Conservation (phyloP, 768 basidiomycete species). For the Tubosaeta sp. region DNA sequence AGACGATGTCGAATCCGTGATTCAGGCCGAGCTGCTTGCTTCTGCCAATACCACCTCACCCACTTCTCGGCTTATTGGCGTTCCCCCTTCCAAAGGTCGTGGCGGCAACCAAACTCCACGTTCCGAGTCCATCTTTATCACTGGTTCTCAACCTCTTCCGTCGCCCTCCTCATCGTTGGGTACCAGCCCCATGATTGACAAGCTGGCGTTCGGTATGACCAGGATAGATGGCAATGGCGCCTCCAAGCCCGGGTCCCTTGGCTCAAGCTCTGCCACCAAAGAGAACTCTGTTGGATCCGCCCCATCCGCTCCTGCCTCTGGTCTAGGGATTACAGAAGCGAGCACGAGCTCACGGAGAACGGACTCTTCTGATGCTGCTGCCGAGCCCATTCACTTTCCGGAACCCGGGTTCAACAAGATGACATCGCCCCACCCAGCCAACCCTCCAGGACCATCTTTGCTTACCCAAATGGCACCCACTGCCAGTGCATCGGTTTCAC, state of each 20-base stretch:
- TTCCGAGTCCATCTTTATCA: constrained; percentile 77
- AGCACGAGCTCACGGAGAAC: constrained; percentile 21
- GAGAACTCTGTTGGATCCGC: constrained; percentile 20
- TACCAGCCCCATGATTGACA: constrained; percentile 74
- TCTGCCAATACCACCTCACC: constrained; percentile 32
- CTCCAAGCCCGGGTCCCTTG: constrained; percentile 33
- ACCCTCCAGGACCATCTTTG: constrained; percentile 59
- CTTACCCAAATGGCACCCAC: constrained; percentile 65
- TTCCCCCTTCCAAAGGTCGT: constrained; percentile 87
- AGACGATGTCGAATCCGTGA: constrained; percentile 93
- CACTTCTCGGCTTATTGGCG: constrained; percentile 75
- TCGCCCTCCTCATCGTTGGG: constrained; percentile 74
- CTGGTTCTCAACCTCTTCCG: constrained; percentile 89
- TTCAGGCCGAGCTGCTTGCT: constrained; percentile 70
- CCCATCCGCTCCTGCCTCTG: constrained; percentile 11
- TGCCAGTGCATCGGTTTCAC: constrained; percentile 18
- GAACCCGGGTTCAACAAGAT: constrained; percentile 39
- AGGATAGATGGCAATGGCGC: constrained; percentile 61
- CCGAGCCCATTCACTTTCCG: constrained; percentile 47
- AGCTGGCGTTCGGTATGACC: constrained; percentile 89
- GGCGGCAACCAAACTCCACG: constrained; percentile 97
- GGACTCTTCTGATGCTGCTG: constrained; percentile 40
- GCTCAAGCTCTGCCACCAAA: constrained; percentile 22
- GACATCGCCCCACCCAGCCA: constrained; percentile 32
- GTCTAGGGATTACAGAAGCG: constrained; percentile 9